These are phyloP conservation scores for Cystobasidium pallidum DNA, from an alignment of 1,284 basidiomycete species.

Conservation along the genomic window DNA sequence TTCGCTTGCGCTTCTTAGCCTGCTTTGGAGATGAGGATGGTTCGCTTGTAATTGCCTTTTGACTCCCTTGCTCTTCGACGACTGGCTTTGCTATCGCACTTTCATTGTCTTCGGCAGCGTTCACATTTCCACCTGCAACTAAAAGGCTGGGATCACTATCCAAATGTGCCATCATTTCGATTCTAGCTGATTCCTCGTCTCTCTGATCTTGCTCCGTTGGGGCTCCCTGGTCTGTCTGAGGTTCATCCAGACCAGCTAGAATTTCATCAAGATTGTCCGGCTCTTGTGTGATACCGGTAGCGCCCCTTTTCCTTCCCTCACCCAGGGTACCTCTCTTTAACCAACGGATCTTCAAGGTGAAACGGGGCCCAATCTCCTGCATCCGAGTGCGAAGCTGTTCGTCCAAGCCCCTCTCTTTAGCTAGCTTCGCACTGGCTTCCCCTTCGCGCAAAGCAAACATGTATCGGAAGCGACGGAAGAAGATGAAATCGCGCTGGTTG, in stretches of 20 bases:
- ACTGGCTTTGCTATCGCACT: no score
- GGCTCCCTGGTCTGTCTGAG: background rate
- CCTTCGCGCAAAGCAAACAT: conserved; percentile 52
- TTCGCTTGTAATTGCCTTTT: background rate
- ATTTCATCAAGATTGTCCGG: conserved; percentile 34
- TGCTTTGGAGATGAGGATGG: background rate
- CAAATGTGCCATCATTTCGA: conserved; percentile 41
- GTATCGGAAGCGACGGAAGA: conserved; percentile 73
- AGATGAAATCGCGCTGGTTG: conserved; percentile 97
- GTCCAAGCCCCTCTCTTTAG: conserved; percentile 46
- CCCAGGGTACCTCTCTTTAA: conserved; percentile 70
- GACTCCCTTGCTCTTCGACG: conserved; percentile 18
- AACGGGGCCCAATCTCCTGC: conserved; percentile 97
- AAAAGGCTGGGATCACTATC: conserved; percentile 45
- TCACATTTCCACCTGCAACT: conserved; percentile 22
- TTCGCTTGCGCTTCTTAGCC: conserved; percentile 39
- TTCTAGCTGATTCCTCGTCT: conserved; percentile 37
- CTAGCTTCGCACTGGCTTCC: conserved; percentile 46
- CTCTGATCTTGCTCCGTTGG: conserved; percentile 11
- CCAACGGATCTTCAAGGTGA: conserved; percentile 90
- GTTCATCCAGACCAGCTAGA: conserved; percentile 39
- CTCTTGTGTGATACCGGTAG: conserved; percentile 41
- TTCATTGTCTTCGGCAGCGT: no score
- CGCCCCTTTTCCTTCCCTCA: conserved; percentile 40
- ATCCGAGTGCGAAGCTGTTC: conserved; percentile 72